Base-by-base conservation (phyloP, 176 grass and related monocot genomes). In the Phragmites australis region DNA sequence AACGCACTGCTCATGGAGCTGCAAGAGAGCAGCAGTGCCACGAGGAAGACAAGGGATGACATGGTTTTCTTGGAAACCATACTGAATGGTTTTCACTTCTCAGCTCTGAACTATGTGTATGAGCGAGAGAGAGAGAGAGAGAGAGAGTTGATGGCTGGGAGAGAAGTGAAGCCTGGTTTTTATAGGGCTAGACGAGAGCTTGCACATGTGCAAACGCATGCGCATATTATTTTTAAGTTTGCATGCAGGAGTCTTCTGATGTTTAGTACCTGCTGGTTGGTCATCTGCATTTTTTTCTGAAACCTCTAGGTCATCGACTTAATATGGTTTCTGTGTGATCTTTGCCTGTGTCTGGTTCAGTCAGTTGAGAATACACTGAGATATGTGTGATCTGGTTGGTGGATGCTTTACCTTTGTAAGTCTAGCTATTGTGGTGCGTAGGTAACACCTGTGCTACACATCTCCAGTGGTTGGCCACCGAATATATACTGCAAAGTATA, bases 21-120 rank as follows among this genome's bases (percentile, higher is more conserved):
- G 69, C 77, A 81, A 0, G 42, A 57, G 59, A 86, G 77, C 53
- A 87, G 70, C 42, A 81, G 51, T 45, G 54, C 78, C 17, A 27
- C 5, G 43, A 87, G 53, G 63, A 87, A 25, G 37, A 66, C 71
- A 23, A 82, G 31, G 10, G 45, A 7, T 19, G 79, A 25, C 64
- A 59, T 60, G 55, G 50, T 68, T 67, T 6, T 82, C 55, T 64
- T 87, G 45, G 54, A 77, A 67, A 15, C 72, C 85, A 82, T 87
- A 5, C 26, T 64, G 11, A 18, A 7, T 68, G 31, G 50, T 47
- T 19, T 17, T 29, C 9, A 4, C 39, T 21, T 51, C 53, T 15
- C 34, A 42, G 61, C 27, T 29, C 8, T 5, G 78, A 72, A 60
- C n/a, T 68, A 1, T 65, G 50, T 69, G 40, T 72, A 32, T 68